These are phyloP conservation scores for Groenewaldozyma auringiensis DNA, from an alignment of 1,139 yeast species.

Conservation along the genomic window DNA sequence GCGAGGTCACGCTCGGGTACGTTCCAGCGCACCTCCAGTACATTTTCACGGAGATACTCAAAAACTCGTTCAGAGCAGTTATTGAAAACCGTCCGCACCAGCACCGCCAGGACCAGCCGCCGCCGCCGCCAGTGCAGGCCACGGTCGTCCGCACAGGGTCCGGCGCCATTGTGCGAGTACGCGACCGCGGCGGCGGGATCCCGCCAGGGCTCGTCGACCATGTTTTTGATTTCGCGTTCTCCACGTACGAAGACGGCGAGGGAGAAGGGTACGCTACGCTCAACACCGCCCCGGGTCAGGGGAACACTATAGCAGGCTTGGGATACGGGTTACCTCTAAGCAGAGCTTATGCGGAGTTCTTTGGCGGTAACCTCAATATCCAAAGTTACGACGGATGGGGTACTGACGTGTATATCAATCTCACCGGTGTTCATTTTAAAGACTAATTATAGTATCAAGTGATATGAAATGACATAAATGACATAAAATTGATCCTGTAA, in stretches of 20 bases:
- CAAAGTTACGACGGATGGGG: constrained; percentile 87
- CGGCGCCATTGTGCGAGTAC: constrained; percentile 48
- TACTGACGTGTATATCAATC: constrained; percentile 56
- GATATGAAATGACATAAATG: too few relatives aligned
- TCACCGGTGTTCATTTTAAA: constrained; percentile 30
- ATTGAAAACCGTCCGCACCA: constrained; percentile 48
- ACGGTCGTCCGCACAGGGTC: constrained; percentile 53
- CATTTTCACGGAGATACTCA: constrained; percentile 75
- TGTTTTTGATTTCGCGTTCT: constrained; percentile 78
- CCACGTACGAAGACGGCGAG: constrained; percentile 60
- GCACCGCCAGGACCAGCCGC: constrained; percentile 19
- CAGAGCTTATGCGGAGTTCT: constrained; percentile 60
- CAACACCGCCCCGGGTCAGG: constrained; percentile 64
- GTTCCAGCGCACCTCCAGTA: constrained; percentile 84
- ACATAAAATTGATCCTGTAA: too few relatives aligned
- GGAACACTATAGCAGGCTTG: constrained; percentile 83
- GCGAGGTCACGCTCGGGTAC: constrained; percentile 54
- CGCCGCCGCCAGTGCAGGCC: constrained; percentile 49
- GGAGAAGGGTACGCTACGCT: constrained; percentile 43
- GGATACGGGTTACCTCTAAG: constrained; percentile 92
- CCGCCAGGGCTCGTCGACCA: constrained; percentile 54
- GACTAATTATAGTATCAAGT: too few relatives aligned
- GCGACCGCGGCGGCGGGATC: constrained; percentile 90
- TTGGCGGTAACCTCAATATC: constrained; percentile 68
- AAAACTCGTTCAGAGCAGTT: constrained; percentile 80